Evolutionary conservation across 768 basidiomycete genomes (phyloP).

Genomic region (Auricularia auricula-judae): DNA sequence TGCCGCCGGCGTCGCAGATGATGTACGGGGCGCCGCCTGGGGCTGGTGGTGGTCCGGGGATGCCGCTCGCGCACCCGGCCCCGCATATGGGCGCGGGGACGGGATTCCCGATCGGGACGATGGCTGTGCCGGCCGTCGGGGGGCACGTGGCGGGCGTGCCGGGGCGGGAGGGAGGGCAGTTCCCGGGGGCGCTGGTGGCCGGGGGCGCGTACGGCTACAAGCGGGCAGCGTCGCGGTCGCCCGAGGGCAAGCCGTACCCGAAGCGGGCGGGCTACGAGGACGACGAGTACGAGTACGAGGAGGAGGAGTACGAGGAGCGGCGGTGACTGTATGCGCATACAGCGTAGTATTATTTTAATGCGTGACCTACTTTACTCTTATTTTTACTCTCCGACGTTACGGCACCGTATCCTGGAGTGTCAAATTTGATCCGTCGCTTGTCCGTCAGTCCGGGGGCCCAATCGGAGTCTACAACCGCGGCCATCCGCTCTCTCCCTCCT

Average conservation of each 20-base stretch:
- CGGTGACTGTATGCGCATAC: too few relatives aligned
- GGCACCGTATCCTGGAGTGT: background rate
- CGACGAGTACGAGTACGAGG: conserved; percentile 49
- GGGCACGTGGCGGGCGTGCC: background rate
- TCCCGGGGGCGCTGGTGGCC: background rate
- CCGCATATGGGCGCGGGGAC: background rate
- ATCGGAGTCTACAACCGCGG: conserved; percentile 50
- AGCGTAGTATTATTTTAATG: too few relatives aligned
- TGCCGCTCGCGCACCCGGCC: background rate
- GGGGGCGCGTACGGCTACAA: background rate
- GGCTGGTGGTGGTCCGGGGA: too few relatives aligned
- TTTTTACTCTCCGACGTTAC: background rate
- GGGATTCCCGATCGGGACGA: background rate
- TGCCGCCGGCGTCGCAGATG: background rate
- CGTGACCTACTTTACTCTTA: too few relatives aligned
- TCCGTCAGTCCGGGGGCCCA: conserved; percentile 12
- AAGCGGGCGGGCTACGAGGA: conserved; percentile 55
- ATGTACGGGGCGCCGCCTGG: background rate
- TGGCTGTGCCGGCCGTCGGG: background rate
- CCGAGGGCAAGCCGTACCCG: conserved; percentile 47
- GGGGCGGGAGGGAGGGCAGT: background rate
- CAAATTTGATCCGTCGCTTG: background rate
- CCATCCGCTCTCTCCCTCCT: conserved; percentile 33
- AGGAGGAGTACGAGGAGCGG: background rate
- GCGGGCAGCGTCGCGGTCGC: background rate